phyloP scores from a whole-genome alignment of 2,329 filamentous ascomycete species.

The Clonostachys chloroleuca region DNA sequence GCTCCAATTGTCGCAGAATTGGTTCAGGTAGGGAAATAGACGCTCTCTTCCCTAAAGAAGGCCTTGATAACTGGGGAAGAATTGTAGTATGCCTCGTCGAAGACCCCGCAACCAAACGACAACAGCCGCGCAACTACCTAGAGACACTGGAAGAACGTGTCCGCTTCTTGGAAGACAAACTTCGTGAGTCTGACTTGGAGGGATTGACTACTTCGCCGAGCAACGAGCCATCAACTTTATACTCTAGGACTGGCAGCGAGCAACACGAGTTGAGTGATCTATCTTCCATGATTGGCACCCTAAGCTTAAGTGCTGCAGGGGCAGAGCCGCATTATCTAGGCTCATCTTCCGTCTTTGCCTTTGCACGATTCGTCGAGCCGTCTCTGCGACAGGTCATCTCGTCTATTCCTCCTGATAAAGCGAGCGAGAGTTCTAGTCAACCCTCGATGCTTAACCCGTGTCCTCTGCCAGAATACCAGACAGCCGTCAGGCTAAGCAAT shows the following conservation, averaged over 20 bases:
- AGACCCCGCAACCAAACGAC: constrained; percentile 25
- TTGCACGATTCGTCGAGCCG: constrained; percentile 16
- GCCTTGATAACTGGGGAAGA: constrained; percentile 4
- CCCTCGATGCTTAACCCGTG: not conserved
- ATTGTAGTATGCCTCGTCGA: constrained; percentile 25
- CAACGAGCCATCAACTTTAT: constrained; percentile 1
- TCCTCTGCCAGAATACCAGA: not conserved
- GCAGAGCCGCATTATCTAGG: constrained; percentile 29
- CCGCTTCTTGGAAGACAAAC: constrained; percentile 18
- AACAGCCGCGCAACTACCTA: constrained; percentile 19
- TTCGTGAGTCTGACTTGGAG: constrained; percentile 17
- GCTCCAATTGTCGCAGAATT: constrained; percentile 1
- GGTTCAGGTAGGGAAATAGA: not conserved
- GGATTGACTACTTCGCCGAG: constrained; percentile 3
- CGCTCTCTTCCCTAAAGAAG: not conserved
- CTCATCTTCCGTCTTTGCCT: constrained; percentile 23
- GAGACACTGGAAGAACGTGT: constrained; percentile 6
- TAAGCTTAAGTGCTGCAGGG: constrained; percentile 20
- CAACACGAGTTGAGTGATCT: not conserved
- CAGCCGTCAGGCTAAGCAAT: constrained; percentile 6
- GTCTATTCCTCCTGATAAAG: not conserved
- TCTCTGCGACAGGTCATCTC: not conserved
- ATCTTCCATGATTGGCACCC: constrained; percentile 14
- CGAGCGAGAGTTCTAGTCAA: too few species aligned
- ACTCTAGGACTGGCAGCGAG: constrained; percentile 3